Percentiles rank a stretch among this genome's conserved stretches.
Evolutionary conservation across 208 protist species (phyloP).

Genomic region (Herpetomonas tarakana): DNA sequence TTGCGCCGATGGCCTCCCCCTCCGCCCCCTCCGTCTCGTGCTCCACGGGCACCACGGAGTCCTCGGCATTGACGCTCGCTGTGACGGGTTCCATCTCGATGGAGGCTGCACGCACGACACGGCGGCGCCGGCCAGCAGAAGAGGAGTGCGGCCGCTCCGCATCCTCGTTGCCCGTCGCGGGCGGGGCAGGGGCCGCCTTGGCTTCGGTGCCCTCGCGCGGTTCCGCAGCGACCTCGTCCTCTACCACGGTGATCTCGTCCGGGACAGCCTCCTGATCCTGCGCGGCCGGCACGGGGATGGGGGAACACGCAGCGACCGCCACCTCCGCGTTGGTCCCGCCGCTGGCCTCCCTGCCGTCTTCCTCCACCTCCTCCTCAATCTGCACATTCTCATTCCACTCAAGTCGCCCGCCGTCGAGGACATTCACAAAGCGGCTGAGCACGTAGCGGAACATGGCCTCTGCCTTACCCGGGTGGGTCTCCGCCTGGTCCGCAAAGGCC

Average conservation of each 20-base stretch:
- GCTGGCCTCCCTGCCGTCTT: slow-evolving; percentile 2
- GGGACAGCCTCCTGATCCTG: not conserved
- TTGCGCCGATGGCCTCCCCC: not conserved
- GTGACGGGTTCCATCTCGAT: not conserved
- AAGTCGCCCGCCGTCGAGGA: slow-evolving; percentile 8
- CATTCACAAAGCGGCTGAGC: slow-evolving; percentile 19
- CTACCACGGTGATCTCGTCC: not conserved
- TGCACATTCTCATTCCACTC: slow-evolving; percentile 18
- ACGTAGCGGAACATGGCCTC: slow-evolving; percentile 57
- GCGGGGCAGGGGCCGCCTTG: not conserved
- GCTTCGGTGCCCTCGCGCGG: not conserved
- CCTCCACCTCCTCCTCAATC: slow-evolving; percentile 16
- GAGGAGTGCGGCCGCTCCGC: not conserved
- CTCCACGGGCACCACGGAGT: not conserved
- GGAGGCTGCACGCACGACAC: not conserved
- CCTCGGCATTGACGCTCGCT: not conserved
- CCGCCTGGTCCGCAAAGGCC: slow-evolving; percentile 28
- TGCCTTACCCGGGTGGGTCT: slow-evolving; percentile 13
- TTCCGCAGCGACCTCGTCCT: not conserved
- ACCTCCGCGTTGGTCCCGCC: not conserved
- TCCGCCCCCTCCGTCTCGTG: too few species aligned
- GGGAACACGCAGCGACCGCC: too few species aligned
- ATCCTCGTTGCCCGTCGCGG: not conserved
- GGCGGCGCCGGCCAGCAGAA: not conserved
- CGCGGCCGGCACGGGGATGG: not conserved